Evolutionary conservation across 1,139 yeast species (phyloP).

Genomic region (Petasospora rhodanensis): DNA sequence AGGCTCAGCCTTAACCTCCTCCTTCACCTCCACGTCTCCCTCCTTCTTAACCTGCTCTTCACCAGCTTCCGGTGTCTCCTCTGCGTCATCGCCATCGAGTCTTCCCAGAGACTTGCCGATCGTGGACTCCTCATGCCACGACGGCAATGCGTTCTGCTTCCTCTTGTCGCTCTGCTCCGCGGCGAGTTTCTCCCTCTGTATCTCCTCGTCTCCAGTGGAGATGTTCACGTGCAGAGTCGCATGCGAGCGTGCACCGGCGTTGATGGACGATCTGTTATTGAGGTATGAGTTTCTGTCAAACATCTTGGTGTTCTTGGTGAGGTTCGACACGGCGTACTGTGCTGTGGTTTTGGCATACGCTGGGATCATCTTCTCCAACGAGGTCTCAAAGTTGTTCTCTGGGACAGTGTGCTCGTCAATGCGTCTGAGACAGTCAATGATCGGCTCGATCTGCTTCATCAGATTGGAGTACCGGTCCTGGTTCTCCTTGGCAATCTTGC

Average conservation of each 20-base stretch:
- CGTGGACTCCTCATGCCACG: slow-evolving; percentile 92
- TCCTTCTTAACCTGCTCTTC: slow-evolving; percentile 10
- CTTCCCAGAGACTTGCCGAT: slow-evolving; percentile 69
- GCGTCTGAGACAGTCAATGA: slow-evolving; percentile 74
- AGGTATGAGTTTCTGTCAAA: slow-evolving; percentile 32
- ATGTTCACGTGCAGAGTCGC: slow-evolving; percentile 86
- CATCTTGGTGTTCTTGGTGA: slow-evolving; percentile 36
- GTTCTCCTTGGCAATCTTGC: slow-evolving; percentile 73
- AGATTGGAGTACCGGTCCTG: slow-evolving; percentile 79
- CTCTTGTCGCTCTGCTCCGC: slow-evolving; percentile 71
- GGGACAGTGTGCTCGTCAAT: slow-evolving; percentile 83
- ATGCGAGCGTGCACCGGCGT: slow-evolving; percentile 38
- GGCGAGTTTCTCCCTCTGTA: slow-evolving; percentile 59
- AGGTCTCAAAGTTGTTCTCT: slow-evolving; percentile 82
- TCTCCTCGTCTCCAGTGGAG: slow-evolving; percentile 81
- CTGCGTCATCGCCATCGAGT: slow-evolving; percentile 40
- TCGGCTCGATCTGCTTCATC: slow-evolving; percentile 87
- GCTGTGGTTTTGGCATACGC: slow-evolving; percentile 71
- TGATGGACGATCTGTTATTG: slow-evolving; percentile 33
- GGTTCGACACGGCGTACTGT: slow-evolving; percentile 50
- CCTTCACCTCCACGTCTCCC: slow-evolving; percentile 1
- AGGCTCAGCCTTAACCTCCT: slow-evolving; percentile 2
- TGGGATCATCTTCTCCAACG: slow-evolving; percentile 76
- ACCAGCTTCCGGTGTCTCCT: slow-evolving; percentile 43
- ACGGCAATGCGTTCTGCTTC: slow-evolving; percentile 91